A percentile compares a stretch with the other conserved stretches of the same genome.
Conservation (phyloP, 1,284 basidiomycete genomes). For the Tylopilus sp. region DNA sequence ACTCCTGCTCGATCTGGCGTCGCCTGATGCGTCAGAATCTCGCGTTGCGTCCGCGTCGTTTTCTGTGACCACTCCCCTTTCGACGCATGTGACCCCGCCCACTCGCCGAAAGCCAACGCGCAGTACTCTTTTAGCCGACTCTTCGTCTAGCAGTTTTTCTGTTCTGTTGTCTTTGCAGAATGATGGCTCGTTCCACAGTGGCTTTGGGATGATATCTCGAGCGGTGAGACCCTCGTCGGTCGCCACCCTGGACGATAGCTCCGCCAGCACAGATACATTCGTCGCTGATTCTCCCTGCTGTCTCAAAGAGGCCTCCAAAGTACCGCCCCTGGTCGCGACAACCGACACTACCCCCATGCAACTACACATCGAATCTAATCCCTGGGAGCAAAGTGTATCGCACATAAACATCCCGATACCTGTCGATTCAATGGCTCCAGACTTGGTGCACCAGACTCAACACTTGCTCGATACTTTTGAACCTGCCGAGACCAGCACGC, state of each 20-base stretch:
- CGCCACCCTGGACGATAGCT: conserved; percentile 9
- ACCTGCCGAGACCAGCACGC: conserved; percentile 20
- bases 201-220: conserved; percentile 4
- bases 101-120: neutral
- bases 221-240: conserved; percentile 9
- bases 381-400: neutral
- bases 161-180: conserved; percentile 7
- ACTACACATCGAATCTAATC: neutral
- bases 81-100: conserved; percentile 10
- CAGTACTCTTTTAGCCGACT: neutral
- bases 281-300: conserved; percentile 24
- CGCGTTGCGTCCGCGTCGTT: neutral
- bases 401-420: neutral
- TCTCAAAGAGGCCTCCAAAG: conserved; percentile 10
- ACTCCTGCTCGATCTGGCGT: neutral
- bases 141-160: conserved; percentile 9
- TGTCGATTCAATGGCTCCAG: neutral
- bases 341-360: neutral
- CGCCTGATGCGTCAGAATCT: neutral
- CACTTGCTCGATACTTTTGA: conserved; percentile 10
- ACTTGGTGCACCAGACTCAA: neutral
- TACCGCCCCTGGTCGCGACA: conserved; percentile 6
- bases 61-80: neutral
- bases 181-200: neutral
- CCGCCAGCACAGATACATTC: conserved; percentile 24